Percentiles rank a stretch among this genome's conserved stretches.
phyloP scores from a whole-genome alignment of 768 basidiomycete species.

The Agrocybe pediades region DNA sequence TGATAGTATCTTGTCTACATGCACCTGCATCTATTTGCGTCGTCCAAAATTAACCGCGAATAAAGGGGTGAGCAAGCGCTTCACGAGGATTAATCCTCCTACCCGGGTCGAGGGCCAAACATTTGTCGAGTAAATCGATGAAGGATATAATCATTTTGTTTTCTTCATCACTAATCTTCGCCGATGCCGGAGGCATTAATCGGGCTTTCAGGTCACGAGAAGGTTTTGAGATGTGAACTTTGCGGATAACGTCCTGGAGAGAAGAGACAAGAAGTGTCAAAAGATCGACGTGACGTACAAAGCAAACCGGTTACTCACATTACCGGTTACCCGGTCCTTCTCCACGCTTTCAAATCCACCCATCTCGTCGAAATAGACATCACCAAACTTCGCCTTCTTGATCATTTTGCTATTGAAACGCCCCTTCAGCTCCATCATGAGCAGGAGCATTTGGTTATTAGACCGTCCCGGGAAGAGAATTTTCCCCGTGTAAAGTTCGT shows the following conservation, averaged over 20 bases:
- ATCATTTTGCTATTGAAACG: slow-evolving; percentile 92
- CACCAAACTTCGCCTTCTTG: slow-evolving; percentile 91
- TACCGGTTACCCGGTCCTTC: slow-evolving; percentile 80
- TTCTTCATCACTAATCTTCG: slow-evolving; percentile 89
- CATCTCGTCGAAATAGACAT: slow-evolving; percentile 92
- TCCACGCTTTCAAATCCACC: slow-evolving; percentile 85
- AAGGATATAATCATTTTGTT: slow-evolving; percentile 77
- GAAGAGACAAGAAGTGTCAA: neutral
- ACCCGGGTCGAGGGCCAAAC: slow-evolving; percentile 82
- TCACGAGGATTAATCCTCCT: slow-evolving; percentile 90
- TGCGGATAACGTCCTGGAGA: slow-evolving; percentile 76
- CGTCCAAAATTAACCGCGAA: slow-evolving; percentile 49
- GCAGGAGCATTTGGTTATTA: slow-evolving; percentile 96
- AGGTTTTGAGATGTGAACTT: slow-evolving; percentile 83
- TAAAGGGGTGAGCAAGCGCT: slow-evolving; percentile 85
- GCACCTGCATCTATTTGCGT: neutral
- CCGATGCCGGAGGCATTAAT: slow-evolving; percentile 76
- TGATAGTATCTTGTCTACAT: neutral
- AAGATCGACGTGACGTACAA: neutral
- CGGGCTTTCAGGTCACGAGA: slow-evolving; percentile 79
- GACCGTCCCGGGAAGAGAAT: slow-evolving; percentile 96
- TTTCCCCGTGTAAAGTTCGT: slow-evolving; percentile 93
- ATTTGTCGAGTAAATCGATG: slow-evolving; percentile 90
- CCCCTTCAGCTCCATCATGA: slow-evolving; percentile 98
- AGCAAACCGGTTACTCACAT: slow-evolving; percentile 51